Base-by-base conservation (phyloP, 331 rosid species). In the Ulmus americana region DNA sequence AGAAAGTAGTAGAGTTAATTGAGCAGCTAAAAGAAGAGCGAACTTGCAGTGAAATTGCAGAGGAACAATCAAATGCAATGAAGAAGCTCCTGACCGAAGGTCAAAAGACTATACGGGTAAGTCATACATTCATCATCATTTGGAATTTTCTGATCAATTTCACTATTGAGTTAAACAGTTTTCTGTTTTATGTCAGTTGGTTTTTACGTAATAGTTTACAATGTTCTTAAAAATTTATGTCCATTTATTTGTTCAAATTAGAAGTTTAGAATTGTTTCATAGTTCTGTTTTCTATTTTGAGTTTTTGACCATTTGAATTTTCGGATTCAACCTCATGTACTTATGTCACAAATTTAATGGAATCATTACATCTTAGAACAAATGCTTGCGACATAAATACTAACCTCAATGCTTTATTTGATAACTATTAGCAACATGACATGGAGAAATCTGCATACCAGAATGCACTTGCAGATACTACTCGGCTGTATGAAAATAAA, bases 401-500 rank as follows among this genome's bases (percentile, higher is more conserved):
- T 58, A 16, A 73, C 55, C 10, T 20, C 47, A 45, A 20, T 64
- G 18, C 45, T 61, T 2, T 69, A 28, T 64, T 63, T 70, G 52
- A 14, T 57, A 57, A 15, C 46, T 56, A 28, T 60, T 50, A 83
- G 86, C 74, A 71, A 61, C 79, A 62, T 68, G 83, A 78, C 59
- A 68, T 69, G 67, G 77, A 83, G 18, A 79, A 78, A 63, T 76
- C 81, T 22, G 63, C 67, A 49, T 65, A 40, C 74, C 77, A 80
- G 61, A 65, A 53, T 64, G 79, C 79, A 50, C 75, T 85, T 10
- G 74, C 77, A 0, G 84, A 82, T 56, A 68, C 88, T 52, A 74
- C 84, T 42, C 70, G 78, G 78, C 74, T 75, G 65, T 74, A 80
- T 59, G 81, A 85, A 82, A 74, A 76, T 18, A 79, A 78, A 76